Base-by-base conservation (phyloP, 1,284 basidiomycete species). In the Phlebopus sp. region DNA sequence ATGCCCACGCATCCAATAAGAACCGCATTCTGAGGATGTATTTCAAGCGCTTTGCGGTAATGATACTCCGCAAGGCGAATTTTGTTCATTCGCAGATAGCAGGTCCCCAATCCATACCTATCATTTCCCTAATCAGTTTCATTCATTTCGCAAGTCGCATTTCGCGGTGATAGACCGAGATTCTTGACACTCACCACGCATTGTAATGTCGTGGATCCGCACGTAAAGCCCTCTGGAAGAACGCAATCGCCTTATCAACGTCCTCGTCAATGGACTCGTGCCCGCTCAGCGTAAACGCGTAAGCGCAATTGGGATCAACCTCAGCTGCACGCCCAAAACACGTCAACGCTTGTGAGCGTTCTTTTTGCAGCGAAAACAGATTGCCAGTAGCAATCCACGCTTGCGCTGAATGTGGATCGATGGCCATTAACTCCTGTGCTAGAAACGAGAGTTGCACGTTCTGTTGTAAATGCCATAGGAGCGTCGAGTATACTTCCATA, bases 71-170 rank as follows among this genome's bases (percentile, higher is more conserved):
- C 93, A 52, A 94, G 75, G 45, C 88, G 82, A 54, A 89, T 74
- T 73, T 94, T 95, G 70, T 89, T 94, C 78, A 87, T 89, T 58
- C 90, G 81, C 66, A 94, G 76, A 75, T 96, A 97, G 63, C 92
- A 95, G 42, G 90, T 88, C 46, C 95, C 94, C 57, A 97, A 75
- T n/a, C 95, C 95, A 70, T 97, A 97, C 92, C 92, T 95, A 65
- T 44, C 46, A 32, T 55, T 32, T 44, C 48, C 53, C 49, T 62
- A 63, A 60, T 63, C 37, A 67, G 51, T 71, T 32, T 49, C 48
- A n/a, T 48, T 53, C 36, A 41, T 37, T 18, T n/a, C 41, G 36
- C 41, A 38, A 40, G 39, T 15, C 13, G 14, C 37, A 36, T 25
- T 10, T 32, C 11, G 31, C 27, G 9, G 42, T 41, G 27, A 41